These are phyloP conservation scores for Gryganskiella cystojenkinii DNA, from an alignment of 192 early-diverging fungal species.

Conservation along the genomic window DNA sequence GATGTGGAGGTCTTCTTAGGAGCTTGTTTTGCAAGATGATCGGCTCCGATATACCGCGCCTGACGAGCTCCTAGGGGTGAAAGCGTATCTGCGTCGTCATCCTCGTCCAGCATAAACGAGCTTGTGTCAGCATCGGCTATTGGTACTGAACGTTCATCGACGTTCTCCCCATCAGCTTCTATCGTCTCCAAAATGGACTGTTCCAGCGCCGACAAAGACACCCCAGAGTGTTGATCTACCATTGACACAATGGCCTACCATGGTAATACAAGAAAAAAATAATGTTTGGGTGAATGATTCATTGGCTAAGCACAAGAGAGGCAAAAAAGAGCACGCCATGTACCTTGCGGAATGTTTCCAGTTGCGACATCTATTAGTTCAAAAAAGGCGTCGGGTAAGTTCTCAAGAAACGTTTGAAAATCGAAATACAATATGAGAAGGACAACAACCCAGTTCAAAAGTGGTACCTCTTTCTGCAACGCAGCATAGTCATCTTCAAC, in stretches of 20 bases:
- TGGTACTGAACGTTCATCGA: constrained; percentile 7
- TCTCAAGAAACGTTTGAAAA: too few species aligned
- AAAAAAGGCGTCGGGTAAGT: not conserved
- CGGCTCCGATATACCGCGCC: not conserved
- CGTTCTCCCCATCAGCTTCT: constrained; percentile 40
- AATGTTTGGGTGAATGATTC: not conserved
- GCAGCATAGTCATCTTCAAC: constrained; percentile 29
- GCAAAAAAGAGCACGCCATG: not conserved
- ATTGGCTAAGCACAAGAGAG: too few species aligned
- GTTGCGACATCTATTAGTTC: constrained; percentile 35
- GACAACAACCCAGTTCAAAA: too few species aligned
- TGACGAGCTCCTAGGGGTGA: not conserved
- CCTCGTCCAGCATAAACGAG: constrained; percentile 39
- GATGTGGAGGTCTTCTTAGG: not conserved
- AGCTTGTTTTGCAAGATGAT: not conserved
- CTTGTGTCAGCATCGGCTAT: constrained; percentile 42
- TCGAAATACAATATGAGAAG: too few species aligned
- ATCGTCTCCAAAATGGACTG: constrained; percentile 43
- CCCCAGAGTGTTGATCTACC: constrained; percentile 51
- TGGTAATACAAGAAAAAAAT: not conserved
- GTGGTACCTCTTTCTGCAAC: constrained; percentile 27
- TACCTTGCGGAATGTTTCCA: constrained; percentile 47
- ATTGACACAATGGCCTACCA: constrained; percentile 43
- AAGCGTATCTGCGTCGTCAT: constrained; percentile 6
- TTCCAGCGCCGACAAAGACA: constrained; percentile 29